Evolutionary conservation across 2,329 filamentous ascomycete species (phyloP).

Genomic region (Clonostachys chloroleuca): DNA sequence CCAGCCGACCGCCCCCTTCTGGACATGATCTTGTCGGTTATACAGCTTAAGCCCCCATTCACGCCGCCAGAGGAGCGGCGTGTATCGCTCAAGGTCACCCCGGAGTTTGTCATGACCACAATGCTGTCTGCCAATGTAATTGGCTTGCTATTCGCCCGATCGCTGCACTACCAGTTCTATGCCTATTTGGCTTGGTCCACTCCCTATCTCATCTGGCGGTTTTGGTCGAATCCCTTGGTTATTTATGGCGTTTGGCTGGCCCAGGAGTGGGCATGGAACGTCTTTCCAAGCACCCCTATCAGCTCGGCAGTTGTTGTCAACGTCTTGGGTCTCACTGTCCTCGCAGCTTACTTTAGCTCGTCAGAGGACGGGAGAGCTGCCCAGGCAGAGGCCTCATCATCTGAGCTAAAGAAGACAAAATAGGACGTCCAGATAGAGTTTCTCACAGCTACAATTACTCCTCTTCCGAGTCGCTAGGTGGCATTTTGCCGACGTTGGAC

Average conservation of each 20-base stretch:
- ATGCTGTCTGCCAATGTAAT: constrained; percentile 73
- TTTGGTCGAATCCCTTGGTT: constrained; percentile 61
- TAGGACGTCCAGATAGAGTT: constrained; percentile 5
- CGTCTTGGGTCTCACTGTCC: constrained; percentile 63
- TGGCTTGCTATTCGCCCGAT: constrained; percentile 81
- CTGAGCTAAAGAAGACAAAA: constrained; percentile 20
- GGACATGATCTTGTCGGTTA: constrained; percentile 43
- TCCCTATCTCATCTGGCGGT: constrained; percentile 81
- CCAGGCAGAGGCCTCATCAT: neutral
- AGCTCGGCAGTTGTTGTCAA: constrained; percentile 63
- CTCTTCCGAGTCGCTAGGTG: constrained; percentile 74
- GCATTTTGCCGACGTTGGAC: constrained; percentile 79
- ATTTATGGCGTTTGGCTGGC: constrained; percentile 67
- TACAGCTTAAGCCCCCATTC: constrained; percentile 39
- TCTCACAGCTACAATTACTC: constrained; percentile 29
- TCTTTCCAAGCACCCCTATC: constrained; percentile 70
- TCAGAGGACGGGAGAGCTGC: neutral
- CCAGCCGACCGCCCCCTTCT: constrained; percentile 56
- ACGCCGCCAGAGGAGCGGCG: constrained; percentile 46
- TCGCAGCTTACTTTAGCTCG: constrained; percentile 46
- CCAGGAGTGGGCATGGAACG: constrained; percentile 93
- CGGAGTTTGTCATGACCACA: constrained; percentile 70
- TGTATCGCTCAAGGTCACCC: constrained; percentile 56
- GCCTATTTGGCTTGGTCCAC: constrained; percentile 87
- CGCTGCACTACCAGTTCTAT: constrained; percentile 94